phyloP scores from a whole-genome alignment of 1,139 yeast genomes.

The Saccharomyces hybrid region DNA sequence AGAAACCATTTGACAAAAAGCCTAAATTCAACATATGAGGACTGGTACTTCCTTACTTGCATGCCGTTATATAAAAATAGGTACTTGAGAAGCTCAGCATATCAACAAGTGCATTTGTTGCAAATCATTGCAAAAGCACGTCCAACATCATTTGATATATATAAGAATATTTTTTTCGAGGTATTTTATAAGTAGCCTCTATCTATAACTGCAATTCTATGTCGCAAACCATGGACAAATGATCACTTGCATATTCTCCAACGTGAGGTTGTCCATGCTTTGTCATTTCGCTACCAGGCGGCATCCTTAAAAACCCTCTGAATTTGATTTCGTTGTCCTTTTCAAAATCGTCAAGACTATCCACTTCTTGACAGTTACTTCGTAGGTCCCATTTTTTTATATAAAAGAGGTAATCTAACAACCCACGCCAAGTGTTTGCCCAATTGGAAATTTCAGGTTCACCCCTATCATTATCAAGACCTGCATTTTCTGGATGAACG shows the following conservation, averaged over 20 bases:
- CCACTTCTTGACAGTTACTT: too few species aligned
- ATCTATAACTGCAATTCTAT: conserved; percentile 15
- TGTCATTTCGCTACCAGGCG: conserved; percentile 67
- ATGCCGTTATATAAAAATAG: background rate
- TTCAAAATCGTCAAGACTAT: conserved; percentile 33
- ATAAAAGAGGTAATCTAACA: conserved; percentile 72
- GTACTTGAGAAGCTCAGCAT: background rate
- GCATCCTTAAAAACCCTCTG: conserved; percentile 56
- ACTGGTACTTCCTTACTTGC: background rate
- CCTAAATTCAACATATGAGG: background rate
- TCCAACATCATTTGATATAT: too few species aligned
- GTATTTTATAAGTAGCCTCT: too few species aligned
- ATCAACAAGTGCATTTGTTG: too few species aligned
- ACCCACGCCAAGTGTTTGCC: conserved; percentile 88
- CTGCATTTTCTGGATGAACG: conserved; percentile 68
- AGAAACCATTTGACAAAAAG: background rate
- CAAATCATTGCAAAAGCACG: too few species aligned
- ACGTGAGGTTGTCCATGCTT: conserved; percentile 71
- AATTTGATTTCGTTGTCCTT: conserved; percentile 40
- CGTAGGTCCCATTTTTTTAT: conserved; percentile 41
- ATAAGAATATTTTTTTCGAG: too few species aligned
- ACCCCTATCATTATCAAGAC: conserved; percentile 52
- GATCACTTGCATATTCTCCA: conserved; percentile 86
- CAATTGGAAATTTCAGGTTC: conserved; percentile 88
- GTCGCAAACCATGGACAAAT: conserved; percentile 53